Conservation (phyloP, 352 stramenopile genomes). For the Globisporangium splendens region DNA sequence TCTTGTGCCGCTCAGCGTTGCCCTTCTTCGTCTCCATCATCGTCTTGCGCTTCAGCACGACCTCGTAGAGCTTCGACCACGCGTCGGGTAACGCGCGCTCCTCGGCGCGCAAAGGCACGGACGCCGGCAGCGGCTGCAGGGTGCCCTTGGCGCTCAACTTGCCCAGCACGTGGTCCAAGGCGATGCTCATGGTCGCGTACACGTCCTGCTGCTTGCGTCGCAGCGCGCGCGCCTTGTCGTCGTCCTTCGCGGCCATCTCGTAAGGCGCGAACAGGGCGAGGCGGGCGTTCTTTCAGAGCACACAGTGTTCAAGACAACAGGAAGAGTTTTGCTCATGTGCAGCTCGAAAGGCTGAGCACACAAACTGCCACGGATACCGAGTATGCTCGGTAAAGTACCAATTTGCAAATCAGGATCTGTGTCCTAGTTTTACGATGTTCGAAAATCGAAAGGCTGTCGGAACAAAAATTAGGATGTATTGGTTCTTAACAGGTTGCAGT, state of each 20-base stretch:
- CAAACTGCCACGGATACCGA: too few species aligned
- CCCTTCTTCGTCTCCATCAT: conserved; percentile 27
- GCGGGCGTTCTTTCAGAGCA: not conserved
- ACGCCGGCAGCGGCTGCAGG: conserved; percentile 17
- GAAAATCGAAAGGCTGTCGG: too few species aligned
- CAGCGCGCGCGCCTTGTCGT: conserved; percentile 11
- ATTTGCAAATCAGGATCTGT: too few species aligned
- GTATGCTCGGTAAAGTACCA: too few species aligned
- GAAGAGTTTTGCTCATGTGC: too few species aligned
- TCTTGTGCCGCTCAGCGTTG: conserved; percentile 25
- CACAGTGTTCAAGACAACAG: too few species aligned
- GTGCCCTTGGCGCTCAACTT: conserved; percentile 19
- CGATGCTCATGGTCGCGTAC: conserved; percentile 39
- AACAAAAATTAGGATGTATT: too few species aligned
- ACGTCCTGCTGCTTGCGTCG: conserved; percentile 17
- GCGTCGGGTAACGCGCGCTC: conserved; percentile 11
- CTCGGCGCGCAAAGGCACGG: conserved; percentile 7
- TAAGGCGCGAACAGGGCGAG: not conserved
- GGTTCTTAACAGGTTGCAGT: too few species aligned
- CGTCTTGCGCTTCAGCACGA: conserved; percentile 17
- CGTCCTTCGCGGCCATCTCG: not conserved
- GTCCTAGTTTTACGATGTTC: too few species aligned
- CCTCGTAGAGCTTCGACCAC: conserved; percentile 18
- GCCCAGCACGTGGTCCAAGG: conserved; percentile 49
- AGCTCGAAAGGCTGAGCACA: too few species aligned